Evolutionary conservation across 176 grass and related monocot species (phyloP).

Genomic region (Triticum turgidum): DNA sequence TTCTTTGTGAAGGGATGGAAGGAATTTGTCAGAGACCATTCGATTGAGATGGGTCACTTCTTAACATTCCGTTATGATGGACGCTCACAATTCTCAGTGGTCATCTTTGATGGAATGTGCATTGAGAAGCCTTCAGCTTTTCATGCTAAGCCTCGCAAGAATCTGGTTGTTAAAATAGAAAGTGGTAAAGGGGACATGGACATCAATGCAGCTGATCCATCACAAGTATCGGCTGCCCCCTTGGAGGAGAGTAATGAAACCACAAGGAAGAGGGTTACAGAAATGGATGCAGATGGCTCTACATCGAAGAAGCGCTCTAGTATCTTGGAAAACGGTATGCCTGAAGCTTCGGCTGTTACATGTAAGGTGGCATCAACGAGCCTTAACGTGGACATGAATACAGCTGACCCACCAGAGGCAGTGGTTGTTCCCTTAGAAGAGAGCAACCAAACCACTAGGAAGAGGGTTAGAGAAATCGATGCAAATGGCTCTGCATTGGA

Average conservation of each 20-base stretch:
- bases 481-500: not conserved
- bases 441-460: not conserved
- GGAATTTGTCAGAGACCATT: conserved; percentile 66
- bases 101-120: conserved; percentile 50
- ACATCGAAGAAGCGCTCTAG: conserved; percentile 23
- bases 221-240: not conserved
- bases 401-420: conserved; percentile 7
- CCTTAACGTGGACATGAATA: not conserved
- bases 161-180: not conserved
- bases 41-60: conserved; percentile 48
- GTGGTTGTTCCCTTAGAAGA: not conserved
- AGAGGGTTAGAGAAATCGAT: conserved; percentile 18
- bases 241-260: not conserved
- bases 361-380: not conserved
- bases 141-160: conserved; percentile 18
- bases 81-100: conserved; percentile 50
- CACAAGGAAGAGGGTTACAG: conserved; percentile 25
- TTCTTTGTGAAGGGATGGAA: conserved; percentile 66
- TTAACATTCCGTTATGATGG: conserved; percentile 68
- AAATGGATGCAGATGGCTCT: conserved; percentile 1
- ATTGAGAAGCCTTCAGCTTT: conserved; percentile 48
- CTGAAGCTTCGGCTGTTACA: not conserved
- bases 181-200: conserved; percentile 9
- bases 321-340: not conserved
- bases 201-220: not conserved